Evolutionary conservation across 441 rosid genomes (phyloP).

Genomic region (Erodium chrysanthum): DNA sequence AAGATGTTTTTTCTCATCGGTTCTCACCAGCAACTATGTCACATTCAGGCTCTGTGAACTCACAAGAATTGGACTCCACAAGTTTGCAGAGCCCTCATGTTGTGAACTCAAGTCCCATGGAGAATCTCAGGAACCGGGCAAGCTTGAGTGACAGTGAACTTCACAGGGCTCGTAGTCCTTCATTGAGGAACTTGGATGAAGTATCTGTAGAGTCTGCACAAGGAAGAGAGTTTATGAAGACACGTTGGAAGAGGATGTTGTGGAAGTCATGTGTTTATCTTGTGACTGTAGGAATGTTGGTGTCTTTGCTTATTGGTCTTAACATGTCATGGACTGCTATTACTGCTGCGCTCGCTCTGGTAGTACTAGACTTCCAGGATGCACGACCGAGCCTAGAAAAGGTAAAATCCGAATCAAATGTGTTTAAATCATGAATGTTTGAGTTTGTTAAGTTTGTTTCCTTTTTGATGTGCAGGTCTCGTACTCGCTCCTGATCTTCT

Average conservation of each 20-base stretch:
- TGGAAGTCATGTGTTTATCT: conserved; percentile 57
- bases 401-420: conserved; percentile 27
- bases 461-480: conserved; percentile 41
- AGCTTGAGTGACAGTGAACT: conserved; percentile 30
- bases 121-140: conserved; percentile 31
- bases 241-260: conserved; percentile 34
- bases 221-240: conserved; percentile 14
- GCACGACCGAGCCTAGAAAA: conserved; percentile 63
- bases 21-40: conserved; percentile 54
- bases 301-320: conserved; percentile 49
- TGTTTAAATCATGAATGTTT: not conserved
- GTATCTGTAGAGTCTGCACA: not conserved
- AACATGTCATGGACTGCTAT: conserved; percentile 86
- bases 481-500: conserved; percentile 64
- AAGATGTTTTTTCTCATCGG: conserved; percentile 36
- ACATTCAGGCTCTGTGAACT: conserved; percentile 27
- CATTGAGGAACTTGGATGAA: conserved; percentile 19
- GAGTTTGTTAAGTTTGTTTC: too few species aligned
- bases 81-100: too few species aligned
- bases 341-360: conserved; percentile 67
- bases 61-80: conserved; percentile 23
- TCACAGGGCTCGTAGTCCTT: conserved; percentile 8
- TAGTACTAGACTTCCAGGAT: conserved; percentile 71
- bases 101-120: conserved; percentile 2
- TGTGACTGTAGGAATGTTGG: conserved; percentile 53